phyloP scores from a whole-genome alignment of 306 rosid genomes.

The Acacia acuminata region DNA sequence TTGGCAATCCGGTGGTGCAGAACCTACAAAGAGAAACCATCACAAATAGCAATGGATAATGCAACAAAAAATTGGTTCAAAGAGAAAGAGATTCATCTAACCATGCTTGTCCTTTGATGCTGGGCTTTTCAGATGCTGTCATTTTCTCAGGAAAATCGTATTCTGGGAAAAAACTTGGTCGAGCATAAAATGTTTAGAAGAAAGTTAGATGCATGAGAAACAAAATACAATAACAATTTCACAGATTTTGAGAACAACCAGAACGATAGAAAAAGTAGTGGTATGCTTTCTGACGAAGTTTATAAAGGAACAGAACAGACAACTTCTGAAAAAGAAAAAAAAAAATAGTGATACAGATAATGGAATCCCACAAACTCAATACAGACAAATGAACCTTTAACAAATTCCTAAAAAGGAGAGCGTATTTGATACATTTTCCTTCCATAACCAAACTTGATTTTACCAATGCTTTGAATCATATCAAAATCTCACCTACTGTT shows the following conservation, averaged over 20 bases:
- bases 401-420: slow-evolving; percentile 67
- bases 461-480: slow-evolving; percentile 38
- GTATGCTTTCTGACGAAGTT: slow-evolving; percentile 47
- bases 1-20: slow-evolving; percentile 93
- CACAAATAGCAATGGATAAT: slow-evolving; percentile 1
- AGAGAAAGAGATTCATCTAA: slow-evolving; percentile 35
- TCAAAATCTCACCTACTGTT: slow-evolving; percentile 52
- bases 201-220: slow-evolving; percentile 41
- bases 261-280: not conserved
- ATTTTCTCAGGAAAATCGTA: slow-evolving; percentile 40
- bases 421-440: slow-evolving; percentile 22
- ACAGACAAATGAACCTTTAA: slow-evolving; percentile 71
- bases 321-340: not conserved
- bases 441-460: slow-evolving; percentile 37
- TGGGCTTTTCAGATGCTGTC: slow-evolving; percentile 61
- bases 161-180: not conserved
- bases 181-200: slow-evolving; percentile 18
- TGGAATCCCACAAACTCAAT: slow-evolving; percentile 75
- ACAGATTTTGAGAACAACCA: slow-evolving; percentile 17
- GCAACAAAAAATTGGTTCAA: not conserved
- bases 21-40: slow-evolving; percentile 52
- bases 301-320: slow-evolving; percentile 41
- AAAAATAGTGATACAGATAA: slow-evolving; percentile 13
- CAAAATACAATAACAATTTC: not conserved
- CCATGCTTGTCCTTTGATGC: slow-evolving; percentile 97